Evolutionary conservation across 1,284 basidiomycete species (phyloP).

Genomic region (Malassezia furfur): DNA sequence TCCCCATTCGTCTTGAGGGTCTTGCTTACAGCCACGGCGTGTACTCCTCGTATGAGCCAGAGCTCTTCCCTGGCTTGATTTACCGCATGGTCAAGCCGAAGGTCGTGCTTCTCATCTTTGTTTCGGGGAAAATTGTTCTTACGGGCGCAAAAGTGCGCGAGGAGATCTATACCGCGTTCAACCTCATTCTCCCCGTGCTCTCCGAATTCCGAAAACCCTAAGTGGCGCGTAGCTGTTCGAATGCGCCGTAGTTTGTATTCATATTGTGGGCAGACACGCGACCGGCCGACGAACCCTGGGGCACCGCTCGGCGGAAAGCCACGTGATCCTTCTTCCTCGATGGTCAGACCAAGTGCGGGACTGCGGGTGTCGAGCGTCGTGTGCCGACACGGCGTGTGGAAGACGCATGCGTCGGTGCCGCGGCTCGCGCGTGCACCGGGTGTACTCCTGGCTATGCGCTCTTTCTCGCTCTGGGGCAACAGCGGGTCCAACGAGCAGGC

Average conservation of each 20-base stretch:
- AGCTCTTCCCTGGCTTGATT: conserved; percentile 97
- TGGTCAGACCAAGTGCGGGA: conserved; percentile 9
- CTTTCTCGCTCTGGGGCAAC: conserved; percentile 5
- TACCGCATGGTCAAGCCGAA: conserved; percentile 99
- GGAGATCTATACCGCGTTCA: conserved; percentile 99
- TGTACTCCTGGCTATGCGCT: background rate
- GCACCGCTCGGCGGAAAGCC: background rate
- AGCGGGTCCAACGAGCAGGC: conserved; percentile 5
- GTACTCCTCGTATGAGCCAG: conserved; percentile 95
- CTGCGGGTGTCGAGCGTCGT: background rate
- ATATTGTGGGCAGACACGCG: too few relatives aligned
- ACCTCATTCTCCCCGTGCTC: conserved; percentile 73
- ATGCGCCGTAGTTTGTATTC: too few relatives aligned
- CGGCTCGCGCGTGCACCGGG: background rate
- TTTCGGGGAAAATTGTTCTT: conserved; percentile 96
- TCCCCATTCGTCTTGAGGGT: conserved; percentile 95
- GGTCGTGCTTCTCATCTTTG: conserved; percentile 95
- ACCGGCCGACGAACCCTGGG: too few relatives aligned
- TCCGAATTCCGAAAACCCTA: conserved; percentile 49
- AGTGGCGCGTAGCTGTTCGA: background rate
- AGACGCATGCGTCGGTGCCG: background rate
- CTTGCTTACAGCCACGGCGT: conserved; percentile 96
- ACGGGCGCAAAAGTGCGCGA: conserved; percentile 98
- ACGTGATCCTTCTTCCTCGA: conserved; percentile 1
- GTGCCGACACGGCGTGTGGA: background rate